Evolutionary conservation across 371 early-diverging fungal genomes (phyloP), one percentile per base, ranked within the genome.

Genomic region (Mucor sp.): DNA sequence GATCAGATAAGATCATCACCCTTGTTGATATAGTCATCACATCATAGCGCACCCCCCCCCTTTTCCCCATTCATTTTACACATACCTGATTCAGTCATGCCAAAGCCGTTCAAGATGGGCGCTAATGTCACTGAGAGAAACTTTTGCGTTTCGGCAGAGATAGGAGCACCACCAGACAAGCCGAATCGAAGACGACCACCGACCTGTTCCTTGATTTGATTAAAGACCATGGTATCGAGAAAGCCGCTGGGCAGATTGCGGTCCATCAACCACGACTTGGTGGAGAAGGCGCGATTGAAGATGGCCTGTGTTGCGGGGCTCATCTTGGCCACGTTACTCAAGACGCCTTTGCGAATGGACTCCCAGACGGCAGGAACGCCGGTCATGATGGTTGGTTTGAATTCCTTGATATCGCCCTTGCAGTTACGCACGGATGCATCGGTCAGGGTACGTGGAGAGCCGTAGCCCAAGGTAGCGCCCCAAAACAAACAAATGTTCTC

Each of bases 341-440:
- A 76, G 21, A 92, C 86, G 47, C 65, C 66, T 39, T 87, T 90
- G 35, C 91, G 86, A 68, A 95, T 90, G 11, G 87, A 83, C 69
- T 91, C 90, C 92, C 93, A 92, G 3, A 93, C 91, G 44, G 87
- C 90, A 47, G 92, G 91, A 3, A 95, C 92, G 61, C 93, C 92
- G 19, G 90, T 82, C 79, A 97, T 83, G 39, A 95, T 76, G 28
- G 92, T 90, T 9, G 97, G 97, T 25, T 79, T 79, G 65, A 93
- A 83, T 66, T 90, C 93, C 58, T 87, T 80, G 65, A 94, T 86
- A 76, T 96, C 97, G 43, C 79, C 79, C 28, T 70, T 63, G 71
- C 94, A 90, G 66, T 91, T 85, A 66, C 93, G 89, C 27, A 90
- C 90, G 48, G 89, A 87, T 8, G 89, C 89, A 66, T 79, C 76